Percentiles rank a stretch among this genome's conserved stretches.
Conservation (phyloP, 129 eudicot species). For the Tanacetum coccineum region DNA sequence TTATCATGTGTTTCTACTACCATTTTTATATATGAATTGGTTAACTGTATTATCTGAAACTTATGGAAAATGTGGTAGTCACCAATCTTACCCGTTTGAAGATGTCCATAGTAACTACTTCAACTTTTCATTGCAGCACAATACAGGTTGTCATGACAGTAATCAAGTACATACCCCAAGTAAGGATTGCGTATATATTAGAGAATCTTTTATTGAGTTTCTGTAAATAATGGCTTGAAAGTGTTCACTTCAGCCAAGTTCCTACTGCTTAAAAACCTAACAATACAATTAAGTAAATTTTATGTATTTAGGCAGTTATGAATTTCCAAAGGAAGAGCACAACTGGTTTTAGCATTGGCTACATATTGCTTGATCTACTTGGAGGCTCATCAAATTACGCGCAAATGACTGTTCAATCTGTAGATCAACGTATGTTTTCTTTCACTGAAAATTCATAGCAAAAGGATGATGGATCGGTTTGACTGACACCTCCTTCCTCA, state of each 20-base stretch:
- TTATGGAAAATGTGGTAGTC: constrained; percentile 1
- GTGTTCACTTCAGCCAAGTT: no score
- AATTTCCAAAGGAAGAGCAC: constrained; percentile 85
- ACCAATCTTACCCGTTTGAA: neutral
- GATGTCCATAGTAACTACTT: neutral
- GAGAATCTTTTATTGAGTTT: no score
- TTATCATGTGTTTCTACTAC: no score
- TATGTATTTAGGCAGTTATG: constrained; percentile 54
- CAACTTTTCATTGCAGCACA: constrained; percentile 51
- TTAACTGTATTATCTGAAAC: no score
- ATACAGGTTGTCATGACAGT: constrained; percentile 87
- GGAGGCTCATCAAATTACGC: constrained; percentile 78
- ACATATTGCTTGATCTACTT: constrained; percentile 79
- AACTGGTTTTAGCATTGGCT: constrained; percentile 88
- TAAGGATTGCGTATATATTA: constrained; percentile 8
- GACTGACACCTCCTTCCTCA: neutral
- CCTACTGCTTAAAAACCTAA: no score
- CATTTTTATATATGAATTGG: no score
- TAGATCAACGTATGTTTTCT: constrained; percentile 67
- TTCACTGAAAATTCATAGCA: neutral
- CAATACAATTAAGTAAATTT: neutral
- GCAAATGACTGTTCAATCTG: constrained; percentile 84
- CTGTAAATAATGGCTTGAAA: no score
- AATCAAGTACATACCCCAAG: constrained; percentile 95
- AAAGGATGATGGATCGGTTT: neutral